These are phyloP conservation scores for Trichoderma koningiopsis DNA, from an alignment of 2,329 filamentous ascomycete genomes.

Conservation along the genomic window DNA sequence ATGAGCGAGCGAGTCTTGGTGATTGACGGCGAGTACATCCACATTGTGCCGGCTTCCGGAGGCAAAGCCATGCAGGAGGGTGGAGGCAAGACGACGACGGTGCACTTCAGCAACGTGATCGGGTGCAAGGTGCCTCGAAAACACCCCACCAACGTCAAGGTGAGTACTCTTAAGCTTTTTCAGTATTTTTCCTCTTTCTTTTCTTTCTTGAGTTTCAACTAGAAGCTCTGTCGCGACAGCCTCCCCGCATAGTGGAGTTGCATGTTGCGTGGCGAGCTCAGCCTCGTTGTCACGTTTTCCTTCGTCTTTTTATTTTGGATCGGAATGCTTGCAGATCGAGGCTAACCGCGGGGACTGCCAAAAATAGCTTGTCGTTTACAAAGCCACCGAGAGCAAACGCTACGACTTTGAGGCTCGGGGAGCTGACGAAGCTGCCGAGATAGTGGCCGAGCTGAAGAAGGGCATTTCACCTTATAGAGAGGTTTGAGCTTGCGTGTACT, in stretches of 20 bases:
- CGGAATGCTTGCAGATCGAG: background rate
- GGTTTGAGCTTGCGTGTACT: conserved; percentile 35
- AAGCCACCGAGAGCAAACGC: conserved; percentile 73
- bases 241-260: background rate
- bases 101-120: conserved; percentile 80
- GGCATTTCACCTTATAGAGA: conserved; percentile 69
- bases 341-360: conserved; percentile 7
- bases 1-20: conserved; percentile 75
- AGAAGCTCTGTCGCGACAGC: background rate
- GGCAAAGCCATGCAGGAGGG: conserved; percentile 67
- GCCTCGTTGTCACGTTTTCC: background rate
- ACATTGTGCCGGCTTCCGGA: conserved; percentile 73
- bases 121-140: conserved; percentile 80
- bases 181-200: background rate
- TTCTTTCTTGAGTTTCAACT: background rate
- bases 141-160: conserved; percentile 79
- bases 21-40: conserved; percentile 84
- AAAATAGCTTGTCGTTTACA: conserved; percentile 68
- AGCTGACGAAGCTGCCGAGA: conserved; percentile 72
- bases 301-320: background rate
- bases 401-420: conserved; percentile 84
- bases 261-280: conserved; percentile 3
- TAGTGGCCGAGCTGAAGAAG: conserved; percentile 77
- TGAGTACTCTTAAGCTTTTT: conserved; percentile 41
- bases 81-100: conserved; percentile 72